Evolutionary conservation across 2,329 filamentous ascomycete genomes (phyloP).

Genomic region (Microdochium bolleyi): DNA sequence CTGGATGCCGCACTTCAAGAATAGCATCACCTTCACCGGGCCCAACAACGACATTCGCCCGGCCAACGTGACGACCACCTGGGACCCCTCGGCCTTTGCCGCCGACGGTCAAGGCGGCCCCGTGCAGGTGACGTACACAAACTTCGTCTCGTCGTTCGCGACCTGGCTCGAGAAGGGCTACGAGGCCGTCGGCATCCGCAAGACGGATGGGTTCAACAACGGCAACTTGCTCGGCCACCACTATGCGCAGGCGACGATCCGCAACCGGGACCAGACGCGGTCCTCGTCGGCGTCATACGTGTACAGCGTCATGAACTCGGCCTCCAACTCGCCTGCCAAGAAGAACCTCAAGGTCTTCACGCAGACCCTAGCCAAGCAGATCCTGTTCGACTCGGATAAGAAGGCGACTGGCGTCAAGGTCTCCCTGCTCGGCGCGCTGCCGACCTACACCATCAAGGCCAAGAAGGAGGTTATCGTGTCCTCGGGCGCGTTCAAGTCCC

Average conservation of each 20-base stretch:
- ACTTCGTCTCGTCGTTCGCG: conserved; percentile 28
- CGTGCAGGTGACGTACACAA: conserved; percentile 30
- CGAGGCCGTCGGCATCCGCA: conserved; percentile 28
- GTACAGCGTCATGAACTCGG: conserved; percentile 9
- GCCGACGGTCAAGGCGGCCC: conserved; percentile 17
- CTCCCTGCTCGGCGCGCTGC: conserved; percentile 6
- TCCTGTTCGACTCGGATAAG: conserved; percentile 32
- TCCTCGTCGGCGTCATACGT: conserved; percentile 27
- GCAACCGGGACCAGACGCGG: conserved; percentile 14
- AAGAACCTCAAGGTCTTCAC: conserved; percentile 29
- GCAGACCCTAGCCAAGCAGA: conserved; percentile 31
- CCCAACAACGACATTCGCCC: conserved; percentile 12
- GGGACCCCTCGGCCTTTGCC: conserved; percentile 20
- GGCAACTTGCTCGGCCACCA: conserved; percentile 30
- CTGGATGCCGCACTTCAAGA: conserved; percentile 14
- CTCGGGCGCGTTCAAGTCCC: conserved; percentile 28
- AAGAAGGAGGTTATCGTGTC: conserved; percentile 30
- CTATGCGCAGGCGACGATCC: conserved; percentile 21
- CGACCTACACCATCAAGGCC: conserved; percentile 14
- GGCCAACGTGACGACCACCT: conserved; percentile 16
- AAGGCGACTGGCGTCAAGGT: conserved; percentile 20
- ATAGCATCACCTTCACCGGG: conserved; percentile 14
- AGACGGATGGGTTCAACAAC: conserved; percentile 26
- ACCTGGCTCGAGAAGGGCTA: conserved; percentile 29
- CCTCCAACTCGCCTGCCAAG: conserved; percentile 6